These are phyloP conservation scores for Cladophialophora psammophila DNA, from an alignment of 2,329 filamentous ascomycete genomes.

Conservation along the genomic window DNA sequence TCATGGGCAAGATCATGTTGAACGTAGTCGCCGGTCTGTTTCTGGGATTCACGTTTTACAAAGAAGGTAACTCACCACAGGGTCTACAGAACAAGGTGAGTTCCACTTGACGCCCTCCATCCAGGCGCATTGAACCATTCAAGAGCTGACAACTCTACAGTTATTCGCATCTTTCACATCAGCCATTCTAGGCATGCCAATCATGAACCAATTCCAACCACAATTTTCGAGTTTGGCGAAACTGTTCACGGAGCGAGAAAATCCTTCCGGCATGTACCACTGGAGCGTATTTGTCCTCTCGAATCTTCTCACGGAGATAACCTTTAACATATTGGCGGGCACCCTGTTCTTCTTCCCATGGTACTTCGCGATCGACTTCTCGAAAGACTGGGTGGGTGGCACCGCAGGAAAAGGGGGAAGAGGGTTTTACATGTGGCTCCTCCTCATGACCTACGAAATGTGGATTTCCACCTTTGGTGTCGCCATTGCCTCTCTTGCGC, in stretches of 20 bases:
- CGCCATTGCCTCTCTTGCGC: constrained; percentile 76
- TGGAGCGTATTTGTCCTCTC: constrained; percentile 4
- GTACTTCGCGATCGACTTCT: constrained; percentile 8
- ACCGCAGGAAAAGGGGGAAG: not conserved
- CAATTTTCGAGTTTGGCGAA: constrained; percentile 1
- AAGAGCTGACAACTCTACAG: constrained; percentile 42
- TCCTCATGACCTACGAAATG: constrained; percentile 17
- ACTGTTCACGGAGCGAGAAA: constrained; percentile 3
- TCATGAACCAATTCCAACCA: constrained; percentile 9
- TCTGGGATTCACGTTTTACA: constrained; percentile 68
- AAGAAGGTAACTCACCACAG: constrained; percentile 66
- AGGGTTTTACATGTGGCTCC: constrained; percentile 15
- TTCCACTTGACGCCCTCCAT: constrained; percentile 50
- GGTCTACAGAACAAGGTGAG: constrained; percentile 79
- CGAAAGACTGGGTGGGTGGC: not conserved
- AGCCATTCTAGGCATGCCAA: not conserved
- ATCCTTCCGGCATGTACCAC: constrained; percentile 4
- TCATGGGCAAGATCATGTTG: constrained; percentile 68
- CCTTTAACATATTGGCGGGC: constrained; percentile 3
- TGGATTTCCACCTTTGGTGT: constrained; percentile 71
- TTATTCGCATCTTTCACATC: constrained; percentile 58
- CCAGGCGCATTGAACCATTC: not conserved
- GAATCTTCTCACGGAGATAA: not conserved
- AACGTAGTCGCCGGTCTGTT: constrained; percentile 59
- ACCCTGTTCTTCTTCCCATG: constrained; percentile 2